These are phyloP conservation scores for Paramecium primaurelia DNA, from an alignment of 73 alveolate species.

Conservation along the genomic window DNA sequence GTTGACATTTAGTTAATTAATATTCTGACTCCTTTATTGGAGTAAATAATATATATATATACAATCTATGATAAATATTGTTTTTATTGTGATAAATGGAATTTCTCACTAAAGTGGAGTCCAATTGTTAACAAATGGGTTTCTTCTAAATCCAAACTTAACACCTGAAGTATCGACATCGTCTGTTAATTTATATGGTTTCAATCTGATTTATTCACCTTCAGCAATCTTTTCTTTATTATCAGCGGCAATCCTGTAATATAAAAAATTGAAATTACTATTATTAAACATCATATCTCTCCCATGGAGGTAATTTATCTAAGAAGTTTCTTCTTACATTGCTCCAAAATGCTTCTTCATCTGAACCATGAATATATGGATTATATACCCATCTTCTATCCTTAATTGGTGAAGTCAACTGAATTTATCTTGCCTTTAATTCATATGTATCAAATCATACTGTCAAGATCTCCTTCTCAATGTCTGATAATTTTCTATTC, in stretches of 20 bases:
- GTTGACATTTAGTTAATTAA: constrained; percentile 18
- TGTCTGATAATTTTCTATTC: constrained; percentile 4
- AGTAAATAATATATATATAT: not conserved
- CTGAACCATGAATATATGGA: constrained; percentile 55
- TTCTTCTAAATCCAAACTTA: constrained; percentile 36
- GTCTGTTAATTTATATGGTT: constrained; percentile 40
- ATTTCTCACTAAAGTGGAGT: constrained; percentile 53
- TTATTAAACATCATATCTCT: constrained; percentile 48
- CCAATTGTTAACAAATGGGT: constrained; percentile 52
- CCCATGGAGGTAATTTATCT: constrained; percentile 58
- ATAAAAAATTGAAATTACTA: not conserved
- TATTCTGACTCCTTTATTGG: not conserved
- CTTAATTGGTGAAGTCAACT: not conserved
- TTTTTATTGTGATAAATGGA: not conserved
- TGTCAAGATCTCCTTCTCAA: constrained; percentile 8
- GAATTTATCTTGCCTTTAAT: constrained; percentile 6
- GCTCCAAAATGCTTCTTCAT: constrained; percentile 48
- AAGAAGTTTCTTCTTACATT: constrained; percentile 22
- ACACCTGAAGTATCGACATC: constrained; percentile 57
- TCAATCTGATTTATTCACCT: constrained; percentile 51
- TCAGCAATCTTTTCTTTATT: constrained; percentile 50
- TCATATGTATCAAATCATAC: not conserved
- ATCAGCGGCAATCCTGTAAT: constrained; percentile 34
- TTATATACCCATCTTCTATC: constrained; percentile 60
- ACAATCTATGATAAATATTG: not conserved